These are phyloP conservation scores for Helicostylum pulchrum DNA, from an alignment of 192 early-diverging fungal species.

Conservation along the genomic window DNA sequence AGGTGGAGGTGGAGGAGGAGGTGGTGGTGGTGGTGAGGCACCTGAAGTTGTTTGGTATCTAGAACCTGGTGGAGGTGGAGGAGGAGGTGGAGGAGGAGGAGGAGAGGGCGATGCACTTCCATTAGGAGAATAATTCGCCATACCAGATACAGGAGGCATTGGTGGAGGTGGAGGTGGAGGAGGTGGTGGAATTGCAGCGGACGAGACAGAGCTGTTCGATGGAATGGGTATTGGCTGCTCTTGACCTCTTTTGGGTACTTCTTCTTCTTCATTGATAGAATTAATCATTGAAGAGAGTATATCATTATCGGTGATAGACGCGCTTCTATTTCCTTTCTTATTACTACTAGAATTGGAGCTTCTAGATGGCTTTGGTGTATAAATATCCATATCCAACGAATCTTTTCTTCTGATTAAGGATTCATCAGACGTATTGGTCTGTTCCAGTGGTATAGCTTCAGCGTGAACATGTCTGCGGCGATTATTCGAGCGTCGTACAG, in stretches of 20 bases:
- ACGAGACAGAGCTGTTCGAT: background rate
- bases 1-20: background rate
- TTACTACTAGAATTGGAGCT: background rate
- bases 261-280: conserved; percentile 9
- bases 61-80: conserved; percentile 27
- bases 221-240: background rate
- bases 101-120: background rate
- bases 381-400: background rate
- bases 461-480: conserved; percentile 10
- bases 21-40: background rate
- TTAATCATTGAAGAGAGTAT: background rate
- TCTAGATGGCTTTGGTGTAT: background rate
- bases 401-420: conserved; percentile 4
- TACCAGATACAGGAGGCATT: no score
- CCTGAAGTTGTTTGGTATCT: background rate
- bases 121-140: background rate
- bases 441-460: background rate
- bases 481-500: conserved; percentile 1
- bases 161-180: conserved; percentile 22
- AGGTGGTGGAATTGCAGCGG: conserved; percentile 16
- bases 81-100: background rate
- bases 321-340: background rate
- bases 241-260: background rate
- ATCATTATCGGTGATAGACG: background rate
- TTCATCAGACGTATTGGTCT: background rate